phyloP scores from a whole-genome alignment of 345 rosid species.

The Dimocarpus longan region DNA sequence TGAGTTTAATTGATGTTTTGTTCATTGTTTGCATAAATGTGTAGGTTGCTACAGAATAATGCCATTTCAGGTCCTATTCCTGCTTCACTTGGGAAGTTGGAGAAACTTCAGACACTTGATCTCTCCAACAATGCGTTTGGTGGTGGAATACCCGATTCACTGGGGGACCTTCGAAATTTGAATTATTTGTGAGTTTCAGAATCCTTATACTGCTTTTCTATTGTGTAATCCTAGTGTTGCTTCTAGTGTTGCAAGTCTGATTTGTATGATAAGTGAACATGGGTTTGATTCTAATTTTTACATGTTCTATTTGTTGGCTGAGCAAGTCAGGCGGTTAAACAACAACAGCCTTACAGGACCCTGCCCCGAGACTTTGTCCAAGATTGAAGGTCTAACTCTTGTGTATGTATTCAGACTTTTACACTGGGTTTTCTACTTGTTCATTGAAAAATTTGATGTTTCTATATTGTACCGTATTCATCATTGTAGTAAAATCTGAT shows the following conservation, averaged over 20 bases:
- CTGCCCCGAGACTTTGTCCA: constrained; percentile 80
- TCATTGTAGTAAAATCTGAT: constrained; percentile 9
- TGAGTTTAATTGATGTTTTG: constrained; percentile 4
- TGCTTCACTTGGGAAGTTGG: constrained; percentile 74
- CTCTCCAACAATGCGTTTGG: constrained; percentile 83
- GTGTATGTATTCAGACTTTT: constrained; percentile 59
- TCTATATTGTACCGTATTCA: constrained; percentile 8
- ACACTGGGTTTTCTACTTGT: not conserved
- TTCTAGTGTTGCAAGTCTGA: not conserved
- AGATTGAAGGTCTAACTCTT: constrained; percentile 78
- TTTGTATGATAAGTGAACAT: not conserved
- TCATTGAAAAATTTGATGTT: not conserved
- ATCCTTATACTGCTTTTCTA: not conserved
- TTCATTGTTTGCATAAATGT: constrained; percentile 16
- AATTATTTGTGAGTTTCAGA: constrained; percentile 73
- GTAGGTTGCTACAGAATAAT: constrained; percentile 96
- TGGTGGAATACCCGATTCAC: constrained; percentile 72
- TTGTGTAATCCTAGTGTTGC: constrained; percentile 5
- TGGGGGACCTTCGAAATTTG: constrained; percentile 78
- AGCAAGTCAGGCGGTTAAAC: constrained; percentile 77
- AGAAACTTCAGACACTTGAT: constrained; percentile 86
- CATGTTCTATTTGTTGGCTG: constrained; percentile 19
- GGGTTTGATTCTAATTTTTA: constrained; percentile 12
- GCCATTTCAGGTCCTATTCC: constrained; percentile 88
- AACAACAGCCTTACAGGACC: constrained; percentile 89